These are phyloP conservation scores for Coleophoma eucalyptorum DNA, from an alignment of 2,329 filamentous ascomycete genomes.

Conservation along the genomic window DNA sequence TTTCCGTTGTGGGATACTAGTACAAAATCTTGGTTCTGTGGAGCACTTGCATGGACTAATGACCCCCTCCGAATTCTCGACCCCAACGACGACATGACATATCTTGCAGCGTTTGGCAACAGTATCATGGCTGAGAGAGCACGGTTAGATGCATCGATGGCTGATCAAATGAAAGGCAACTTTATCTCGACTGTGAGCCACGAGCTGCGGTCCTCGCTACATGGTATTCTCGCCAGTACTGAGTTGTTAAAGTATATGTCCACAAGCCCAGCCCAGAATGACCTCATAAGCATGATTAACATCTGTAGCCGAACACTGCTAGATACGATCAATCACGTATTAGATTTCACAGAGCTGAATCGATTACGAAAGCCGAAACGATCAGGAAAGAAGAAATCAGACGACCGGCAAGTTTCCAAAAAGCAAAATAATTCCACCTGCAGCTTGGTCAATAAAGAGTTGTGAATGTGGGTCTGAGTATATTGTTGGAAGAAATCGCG, in stretches of 20 bases:
- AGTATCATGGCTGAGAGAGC: constrained; percentile 54
- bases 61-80: constrained; percentile 37
- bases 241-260: constrained; percentile 43
- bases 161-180: constrained; percentile 46
- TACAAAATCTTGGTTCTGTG: constrained; percentile 41
- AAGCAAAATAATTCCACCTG: constrained; percentile 21
- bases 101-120: constrained; percentile 44
- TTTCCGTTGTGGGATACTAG: constrained; percentile 42
- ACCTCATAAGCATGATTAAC: constrained; percentile 27
- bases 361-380: too few species aligned
- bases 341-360: constrained; percentile 27
- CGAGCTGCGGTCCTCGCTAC: constrained; percentile 50
- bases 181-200: constrained; percentile 56
- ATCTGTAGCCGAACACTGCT: constrained; percentile 29
- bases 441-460: constrained; percentile 14
- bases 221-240: constrained; percentile 48
- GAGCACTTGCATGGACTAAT: constrained; percentile 43
- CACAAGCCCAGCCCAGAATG: constrained; percentile 24
- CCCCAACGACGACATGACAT: constrained; percentile 41
- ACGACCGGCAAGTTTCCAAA: constrained; percentile 1
- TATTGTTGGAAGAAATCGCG: constrained; percentile 31
- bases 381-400: too few species aligned
- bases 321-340: constrained; percentile 31
- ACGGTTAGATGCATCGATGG: constrained; percentile 41
- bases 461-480: constrained; percentile 23